phyloP scores from a whole-genome alignment of 441 rosid genomes.

The Francoa sonchifolia region DNA sequence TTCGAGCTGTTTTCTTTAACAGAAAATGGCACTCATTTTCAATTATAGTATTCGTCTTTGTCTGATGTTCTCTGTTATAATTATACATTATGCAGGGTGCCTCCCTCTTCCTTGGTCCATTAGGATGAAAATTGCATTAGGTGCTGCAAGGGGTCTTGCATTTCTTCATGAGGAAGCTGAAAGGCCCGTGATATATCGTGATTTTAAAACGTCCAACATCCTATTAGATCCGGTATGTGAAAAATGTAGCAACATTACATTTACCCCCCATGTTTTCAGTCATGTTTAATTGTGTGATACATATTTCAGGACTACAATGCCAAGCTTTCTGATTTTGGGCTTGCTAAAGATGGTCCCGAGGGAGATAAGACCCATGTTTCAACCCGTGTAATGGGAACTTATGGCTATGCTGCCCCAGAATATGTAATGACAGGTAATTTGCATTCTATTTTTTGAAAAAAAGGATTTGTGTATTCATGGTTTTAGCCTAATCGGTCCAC shows the following conservation, averaged over 20 bases:
- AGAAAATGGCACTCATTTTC: too few species aligned
- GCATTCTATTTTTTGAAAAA: background rate
- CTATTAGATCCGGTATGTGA: slow-evolving; percentile 30
- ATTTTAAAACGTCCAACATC: slow-evolving; percentile 38
- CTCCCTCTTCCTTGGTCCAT: slow-evolving; percentile 13
- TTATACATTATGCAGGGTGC: slow-evolving; percentile 1
- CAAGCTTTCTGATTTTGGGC: slow-evolving; percentile 35
- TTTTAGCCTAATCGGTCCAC: background rate
- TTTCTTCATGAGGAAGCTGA: slow-evolving; percentile 25
- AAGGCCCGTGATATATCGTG: slow-evolving; percentile 30
- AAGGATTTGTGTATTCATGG: background rate
- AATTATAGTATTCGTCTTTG: too few species aligned
- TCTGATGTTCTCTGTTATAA: too few species aligned
- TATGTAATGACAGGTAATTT: slow-evolving; percentile 27
- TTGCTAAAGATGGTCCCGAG: slow-evolving; percentile 31
- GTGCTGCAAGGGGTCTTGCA: slow-evolving; percentile 10
- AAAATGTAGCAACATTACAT: background rate
- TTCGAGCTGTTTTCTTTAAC: too few species aligned
- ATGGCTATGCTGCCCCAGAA: slow-evolving; percentile 35
- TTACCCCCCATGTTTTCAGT: background rate
- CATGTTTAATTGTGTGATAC: background rate
- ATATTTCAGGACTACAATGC: slow-evolving; percentile 29
- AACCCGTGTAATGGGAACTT: slow-evolving; percentile 24
- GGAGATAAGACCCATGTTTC: slow-evolving; percentile 29
- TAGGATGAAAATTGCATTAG: slow-evolving; percentile 13